Evolutionary conservation across 2,329 filamentous ascomycete genomes (phyloP), one percentile per base, ranked within the genome.

Genomic region (Colletotrichum lini): DNA sequence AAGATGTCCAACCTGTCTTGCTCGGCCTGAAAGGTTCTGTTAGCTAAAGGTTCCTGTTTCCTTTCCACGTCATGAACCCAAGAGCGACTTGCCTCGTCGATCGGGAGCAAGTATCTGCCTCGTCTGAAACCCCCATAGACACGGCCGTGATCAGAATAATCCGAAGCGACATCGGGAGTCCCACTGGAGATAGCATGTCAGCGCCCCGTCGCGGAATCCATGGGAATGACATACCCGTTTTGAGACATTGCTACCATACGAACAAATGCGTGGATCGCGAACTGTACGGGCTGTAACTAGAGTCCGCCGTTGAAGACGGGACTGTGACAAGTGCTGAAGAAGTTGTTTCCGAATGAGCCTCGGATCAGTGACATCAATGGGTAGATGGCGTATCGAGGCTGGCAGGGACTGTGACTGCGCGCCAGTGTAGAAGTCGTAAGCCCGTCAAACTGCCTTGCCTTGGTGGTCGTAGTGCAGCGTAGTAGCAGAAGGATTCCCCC

Each of bases 1-100:
- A 94, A 92, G 57, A 96, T 92, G 78, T 97, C 94, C 78, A 96
- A 87, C 74, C 93, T 90, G 79, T 95, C 92, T 77, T 91, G 89
- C 80, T 96, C 94, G 73, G 87, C 84, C 88, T 93, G 30, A 35
- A 35, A 78, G 58, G 8, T 10, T 40, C 2, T 38, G 49, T 72
- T 45, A 72, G 59, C 26, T n/a, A 13, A 4, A 15, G 12, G 30
- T 60, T 53, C 7, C 1, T 35, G 59, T 52, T 67, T 9, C 15
- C 23, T 21, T 26, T 26, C 4, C 59, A 40, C 15, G 6, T 3
- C n/a, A 13, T 18, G 45, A 13, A 13, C 13, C 16, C 47, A 26
- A 45, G 52, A 6, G 53, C 10, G n/a, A 70, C 85, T 81, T 83
- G 93, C 91, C 82, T 92, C 90, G 80, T 96, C 94, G 79, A 93